Percentiles rank a stretch among this genome's conserved stretches.
Evolutionary conservation across 257 asterid species (phyloP).

Genomic region (Penstemon eatonii): DNA sequence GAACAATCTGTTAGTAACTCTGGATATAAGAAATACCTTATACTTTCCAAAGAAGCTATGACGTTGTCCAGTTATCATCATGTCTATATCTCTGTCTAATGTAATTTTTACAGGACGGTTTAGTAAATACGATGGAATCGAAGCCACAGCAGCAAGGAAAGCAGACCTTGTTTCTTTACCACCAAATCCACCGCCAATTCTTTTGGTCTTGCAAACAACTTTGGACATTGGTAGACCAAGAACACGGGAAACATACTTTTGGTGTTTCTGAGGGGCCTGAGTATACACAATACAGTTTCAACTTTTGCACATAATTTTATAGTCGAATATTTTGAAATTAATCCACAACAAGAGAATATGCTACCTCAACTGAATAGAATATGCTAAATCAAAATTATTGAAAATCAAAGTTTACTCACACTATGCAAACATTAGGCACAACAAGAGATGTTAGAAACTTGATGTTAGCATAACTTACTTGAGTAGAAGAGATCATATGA

Average conservation of each 20-base stretch:
- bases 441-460: not conserved
- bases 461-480: constrained; percentile 47
- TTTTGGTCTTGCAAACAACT: constrained; percentile 94
- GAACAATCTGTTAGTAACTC: constrained; percentile 18
- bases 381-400: not conserved
- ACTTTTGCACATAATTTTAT: constrained; percentile 13
- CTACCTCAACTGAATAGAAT: not conserved
- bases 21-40: constrained; percentile 49
- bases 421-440: too few relatives aligned
- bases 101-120: constrained; percentile 87
- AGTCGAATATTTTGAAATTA: not conserved
- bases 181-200: constrained; percentile 99
- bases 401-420: too few relatives aligned
- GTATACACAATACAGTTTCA: constrained; percentile 9
- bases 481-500: constrained; percentile 96
- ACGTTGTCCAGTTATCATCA: constrained; percentile 92
- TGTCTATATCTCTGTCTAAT: constrained; percentile 84
- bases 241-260: constrained; percentile 77
- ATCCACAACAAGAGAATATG: not conserved
- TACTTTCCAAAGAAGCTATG: constrained; percentile 95
- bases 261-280: constrained; percentile 94
- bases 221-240: constrained; percentile 97
- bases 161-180: constrained; percentile 97
- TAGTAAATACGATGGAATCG: constrained; percentile 84
- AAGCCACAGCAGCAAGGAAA: constrained; percentile 72